phyloP scores from a whole-genome alignment of 148 eudicot genomes.

The Spergularia bocconei region DNA sequence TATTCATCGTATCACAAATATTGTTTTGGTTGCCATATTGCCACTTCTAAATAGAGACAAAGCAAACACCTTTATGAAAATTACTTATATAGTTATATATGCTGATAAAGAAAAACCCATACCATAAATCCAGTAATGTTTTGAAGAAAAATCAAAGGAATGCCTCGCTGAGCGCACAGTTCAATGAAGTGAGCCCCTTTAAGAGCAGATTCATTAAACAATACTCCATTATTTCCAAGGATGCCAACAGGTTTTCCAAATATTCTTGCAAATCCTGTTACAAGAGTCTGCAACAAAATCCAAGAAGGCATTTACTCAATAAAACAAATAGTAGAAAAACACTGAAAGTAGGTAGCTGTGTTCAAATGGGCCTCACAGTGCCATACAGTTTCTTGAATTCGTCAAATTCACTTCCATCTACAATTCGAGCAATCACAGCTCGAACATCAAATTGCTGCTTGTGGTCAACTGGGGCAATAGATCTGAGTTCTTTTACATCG shows the following conservation, averaged over 20 bases:
- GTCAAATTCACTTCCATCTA: constrained; percentile 97
- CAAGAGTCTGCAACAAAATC: constrained; percentile 69
- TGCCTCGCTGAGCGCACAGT: constrained; percentile 87
- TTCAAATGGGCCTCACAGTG: constrained; percentile 70
- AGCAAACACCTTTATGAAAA: background rate
- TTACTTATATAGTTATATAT: background rate
- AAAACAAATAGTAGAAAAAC: constrained; percentile 5
- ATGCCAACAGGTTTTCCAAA: constrained; percentile 94
- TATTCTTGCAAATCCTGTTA: constrained; percentile 91
- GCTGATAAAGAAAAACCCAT: constrained; percentile 12
- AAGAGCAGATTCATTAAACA: constrained; percentile 88
- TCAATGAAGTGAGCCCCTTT: constrained; percentile 98
- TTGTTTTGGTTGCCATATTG: background rate
- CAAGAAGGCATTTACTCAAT: background rate
- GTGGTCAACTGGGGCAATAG: constrained; percentile 88
- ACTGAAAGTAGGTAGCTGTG: background rate
- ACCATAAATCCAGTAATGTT: constrained; percentile 99
- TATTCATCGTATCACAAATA: background rate
- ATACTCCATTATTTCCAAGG: constrained; percentile 87
- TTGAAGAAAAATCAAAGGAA: constrained; percentile 93
- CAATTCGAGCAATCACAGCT: constrained; percentile 84
- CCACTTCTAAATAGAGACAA: background rate
- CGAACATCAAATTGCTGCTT: constrained; percentile 91
- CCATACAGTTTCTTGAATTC: constrained; percentile 99
- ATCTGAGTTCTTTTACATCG: constrained; percentile 79